These are phyloP conservation scores for Thalassiosira oceanica DNA, from an alignment of 352 stramenopile species.

Conservation along the genomic window DNA sequence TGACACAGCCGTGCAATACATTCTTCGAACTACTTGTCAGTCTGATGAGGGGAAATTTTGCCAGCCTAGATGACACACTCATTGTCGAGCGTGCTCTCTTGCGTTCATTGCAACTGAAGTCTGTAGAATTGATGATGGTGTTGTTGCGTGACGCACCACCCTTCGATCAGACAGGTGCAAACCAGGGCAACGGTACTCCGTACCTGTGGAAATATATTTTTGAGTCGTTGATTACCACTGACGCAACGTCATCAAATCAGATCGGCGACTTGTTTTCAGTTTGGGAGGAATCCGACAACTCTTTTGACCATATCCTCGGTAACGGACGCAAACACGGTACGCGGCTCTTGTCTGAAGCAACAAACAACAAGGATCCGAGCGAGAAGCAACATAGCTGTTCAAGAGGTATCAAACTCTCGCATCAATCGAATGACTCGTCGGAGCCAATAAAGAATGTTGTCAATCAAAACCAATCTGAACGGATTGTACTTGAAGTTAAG, in stretches of 20 bases:
- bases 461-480: not conserved
- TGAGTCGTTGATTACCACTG: slow-evolving; percentile 23
- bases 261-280: slow-evolving; percentile 34
- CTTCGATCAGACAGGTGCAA: slow-evolving; percentile 9
- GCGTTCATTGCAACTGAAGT: slow-evolving; percentile 20
- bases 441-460: slow-evolving; percentile 1
- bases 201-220: slow-evolving; percentile 54
- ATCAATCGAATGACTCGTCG: not conserved
- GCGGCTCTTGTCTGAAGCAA: slow-evolving; percentile 10
- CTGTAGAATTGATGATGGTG: slow-evolving; percentile 32
- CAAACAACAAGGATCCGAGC: slow-evolving; percentile 1
- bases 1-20: slow-evolving; percentile 21
- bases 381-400: not conserved
- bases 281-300: slow-evolving; percentile 17
- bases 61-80: not conserved
- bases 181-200: slow-evolving; percentile 16
- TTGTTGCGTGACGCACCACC: slow-evolving; percentile 42
- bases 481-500: slow-evolving; percentile 17
- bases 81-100: slow-evolving; percentile 3
- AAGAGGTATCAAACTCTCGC: not conserved
- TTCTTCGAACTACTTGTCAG: slow-evolving; percentile 45
- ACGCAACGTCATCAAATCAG: not conserved
- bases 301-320: slow-evolving; percentile 8
- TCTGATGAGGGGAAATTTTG: slow-evolving; percentile 28
- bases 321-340: slow-evolving; percentile 30